Percentiles rank a stretch among this genome's conserved stretches.
phyloP scores from a whole-genome alignment of 257 asterid species.

The Echium plantagineum region DNA sequence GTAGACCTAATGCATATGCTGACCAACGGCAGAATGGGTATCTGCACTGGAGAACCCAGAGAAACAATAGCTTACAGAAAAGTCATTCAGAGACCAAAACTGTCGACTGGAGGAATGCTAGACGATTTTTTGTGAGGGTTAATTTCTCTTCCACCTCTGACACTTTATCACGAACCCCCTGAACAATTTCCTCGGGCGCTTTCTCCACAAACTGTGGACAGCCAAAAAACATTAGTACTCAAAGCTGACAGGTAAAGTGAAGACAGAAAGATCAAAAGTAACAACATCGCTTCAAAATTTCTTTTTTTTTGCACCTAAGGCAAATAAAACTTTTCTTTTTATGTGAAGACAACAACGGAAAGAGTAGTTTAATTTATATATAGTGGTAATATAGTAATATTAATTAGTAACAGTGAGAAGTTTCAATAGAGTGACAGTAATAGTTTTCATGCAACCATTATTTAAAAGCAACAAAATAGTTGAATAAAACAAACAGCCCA shows the following conservation, averaged over 20 bases:
- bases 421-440: not conserved
- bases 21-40: too few relatives aligned
- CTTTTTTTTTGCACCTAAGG: too few relatives aligned
- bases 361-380: not conserved
- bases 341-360: not conserved
- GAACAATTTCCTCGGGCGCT: conserved; percentile 81
- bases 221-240: conserved; percentile 8
- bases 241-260: not conserved
- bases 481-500: too few relatives aligned
- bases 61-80: not conserved
- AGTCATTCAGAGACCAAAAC: conserved; percentile 20
- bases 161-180: conserved; percentile 72
- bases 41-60: not conserved
- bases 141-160: conserved; percentile 83
- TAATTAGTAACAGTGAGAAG: not conserved
- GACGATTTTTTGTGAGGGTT: conserved; percentile 59
- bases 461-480: too few relatives aligned
- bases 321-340: too few relatives aligned
- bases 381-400: not conserved
- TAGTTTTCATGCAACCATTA: too few relatives aligned
- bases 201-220: conserved; percentile 66
- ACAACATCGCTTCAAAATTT: not conserved
- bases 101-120: conserved; percentile 56
- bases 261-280: not conserved
- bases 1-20: too few relatives aligned